A percentile compares a stretch with the other conserved stretches of the same genome.
Evolutionary conservation across 257 asterid species (phyloP).

Genomic region (Nicotiana undulata): DNA sequence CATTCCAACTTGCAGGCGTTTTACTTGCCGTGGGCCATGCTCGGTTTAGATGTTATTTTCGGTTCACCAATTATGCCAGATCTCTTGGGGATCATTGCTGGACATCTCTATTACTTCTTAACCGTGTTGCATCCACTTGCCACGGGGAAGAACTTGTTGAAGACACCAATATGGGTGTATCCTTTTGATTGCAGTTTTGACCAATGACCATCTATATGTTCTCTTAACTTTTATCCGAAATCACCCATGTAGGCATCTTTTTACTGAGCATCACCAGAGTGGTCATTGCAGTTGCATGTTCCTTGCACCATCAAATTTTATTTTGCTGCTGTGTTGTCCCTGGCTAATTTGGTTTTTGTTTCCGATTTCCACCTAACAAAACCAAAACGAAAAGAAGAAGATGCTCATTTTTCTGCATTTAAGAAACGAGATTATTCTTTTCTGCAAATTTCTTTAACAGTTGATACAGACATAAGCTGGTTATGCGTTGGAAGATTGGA

Average conservation of each 20-base stretch:
- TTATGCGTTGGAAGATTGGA: slow-evolving; percentile 66
- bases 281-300: slow-evolving; percentile 2
- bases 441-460: slow-evolving; percentile 38
- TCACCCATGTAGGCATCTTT: not conserved
- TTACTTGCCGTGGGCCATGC: slow-evolving; percentile 99
- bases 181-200: slow-evolving; percentile 37
- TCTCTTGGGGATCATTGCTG: slow-evolving; percentile 80
- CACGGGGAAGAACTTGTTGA: slow-evolving; percentile 66
- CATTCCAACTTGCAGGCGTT: slow-evolving; percentile 55
- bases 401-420: not conserved
- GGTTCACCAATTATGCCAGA: slow-evolving; percentile 75
- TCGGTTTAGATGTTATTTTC: slow-evolving; percentile 73
- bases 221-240: not conserved
- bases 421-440: not conserved
- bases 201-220: not conserved
- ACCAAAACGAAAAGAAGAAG: not conserved
- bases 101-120: slow-evolving; percentile 87
- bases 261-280: slow-evolving; percentile 7
- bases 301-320: not conserved
- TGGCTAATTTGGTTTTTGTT: not conserved
- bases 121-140: slow-evolving; percentile 91
- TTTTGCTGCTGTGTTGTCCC: not conserved
- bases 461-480: slow-evolving; percentile 47
- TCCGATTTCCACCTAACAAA: not conserved
- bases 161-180: slow-evolving; percentile 80